Base-by-base conservation (phyloP, 2,329 filamentous ascomycete species). In the Verruconis gallopava region DNA sequence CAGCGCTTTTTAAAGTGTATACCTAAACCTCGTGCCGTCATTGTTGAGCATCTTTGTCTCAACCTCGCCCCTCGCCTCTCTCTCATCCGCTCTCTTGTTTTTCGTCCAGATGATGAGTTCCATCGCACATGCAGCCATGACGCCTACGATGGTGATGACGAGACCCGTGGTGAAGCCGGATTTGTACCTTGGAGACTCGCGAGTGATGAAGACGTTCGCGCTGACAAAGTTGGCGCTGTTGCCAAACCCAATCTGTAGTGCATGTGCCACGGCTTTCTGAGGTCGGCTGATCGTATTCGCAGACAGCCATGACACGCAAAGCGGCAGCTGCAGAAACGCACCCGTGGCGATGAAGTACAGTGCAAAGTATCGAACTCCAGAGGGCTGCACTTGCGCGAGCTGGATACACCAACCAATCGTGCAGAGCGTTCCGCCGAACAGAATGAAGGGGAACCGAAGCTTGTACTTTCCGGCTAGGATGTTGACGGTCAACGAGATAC, bases 201-300 rank as follows among this genome's bases (percentile, higher is more conserved):
- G 50, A 2, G 57, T 50, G 22, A 72, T 51, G 48, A 69, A 75
- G 41, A 73, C 65, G 48, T 73, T 73, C 30, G 60, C 63, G 0
- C 66, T 66, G 9, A 73, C 58, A 37, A 73, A 66, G 3, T 69
- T 69, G 13, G 20, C 40, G 2, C 21, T 20, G 19, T 42, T 42
- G n/a, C 40, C 40, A n/a, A 42, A 37, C 4, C 40, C 40, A 11
- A 71, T 63, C 59, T 67, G 67, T 46, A 74, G 61, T 13, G 71
- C 72, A 14, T 69, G 63, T 4, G 65, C 64, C 19, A 77, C 63
- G 0, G 65, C 61, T 15, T 71, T 65, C 57, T 77, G 76, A 53
- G 72, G 75, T 51, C 74, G 70, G 1, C 72, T 72, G 1, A 62
- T 65, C 47, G 74, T 63, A 47, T 72, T 71, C 51, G 76, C 75